Evolutionary conservation across 768 basidiomycete genomes (phyloP).

Genomic region (Boletus coccyginus): DNA sequence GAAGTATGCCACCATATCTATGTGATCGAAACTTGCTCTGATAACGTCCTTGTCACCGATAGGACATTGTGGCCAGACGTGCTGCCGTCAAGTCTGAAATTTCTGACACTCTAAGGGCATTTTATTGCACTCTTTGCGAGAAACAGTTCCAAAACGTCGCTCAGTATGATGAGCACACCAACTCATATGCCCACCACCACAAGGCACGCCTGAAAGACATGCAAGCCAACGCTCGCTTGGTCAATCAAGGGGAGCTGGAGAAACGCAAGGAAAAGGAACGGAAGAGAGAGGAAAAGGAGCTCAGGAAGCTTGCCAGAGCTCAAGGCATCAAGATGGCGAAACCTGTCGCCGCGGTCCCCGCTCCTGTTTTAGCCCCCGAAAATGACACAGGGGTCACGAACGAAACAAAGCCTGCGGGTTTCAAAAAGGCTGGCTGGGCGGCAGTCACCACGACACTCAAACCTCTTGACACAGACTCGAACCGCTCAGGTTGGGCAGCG

Average conservation of each 20-base stretch:
- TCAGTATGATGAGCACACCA: constrained; percentile 88
- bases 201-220: constrained; percentile 80
- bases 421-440: constrained; percentile 53
- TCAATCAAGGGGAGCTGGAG: constrained; percentile 64
- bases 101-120: constrained; percentile 61
- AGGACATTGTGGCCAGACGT: constrained; percentile 66
- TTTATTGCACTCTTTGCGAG: constrained; percentile 82
- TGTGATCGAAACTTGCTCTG: constrained; percentile 4
- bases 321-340: constrained; percentile 67
- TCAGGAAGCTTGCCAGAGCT: constrained; percentile 80
- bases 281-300: constrained; percentile 81
- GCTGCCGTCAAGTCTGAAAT: constrained; percentile 69
- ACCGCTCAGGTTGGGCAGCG: constrained; percentile 15
- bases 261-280: constrained; percentile 83
- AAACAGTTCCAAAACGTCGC: constrained; percentile 86
- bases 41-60: background rate
- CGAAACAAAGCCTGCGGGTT: constrained; percentile 24
- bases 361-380: constrained; percentile 17
- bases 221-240: constrained; percentile 70
- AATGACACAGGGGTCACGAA: constrained; percentile 11
- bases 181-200: constrained; percentile 86
- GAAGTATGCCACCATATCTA: constrained; percentile 46
- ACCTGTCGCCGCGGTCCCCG: constrained; percentile 22
- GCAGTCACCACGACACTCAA: constrained; percentile 25
- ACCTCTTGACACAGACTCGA: constrained; percentile 9